Conservation (phyloP, 2,329 filamentous ascomycete genomes). For the Talaromyces sp. region DNA sequence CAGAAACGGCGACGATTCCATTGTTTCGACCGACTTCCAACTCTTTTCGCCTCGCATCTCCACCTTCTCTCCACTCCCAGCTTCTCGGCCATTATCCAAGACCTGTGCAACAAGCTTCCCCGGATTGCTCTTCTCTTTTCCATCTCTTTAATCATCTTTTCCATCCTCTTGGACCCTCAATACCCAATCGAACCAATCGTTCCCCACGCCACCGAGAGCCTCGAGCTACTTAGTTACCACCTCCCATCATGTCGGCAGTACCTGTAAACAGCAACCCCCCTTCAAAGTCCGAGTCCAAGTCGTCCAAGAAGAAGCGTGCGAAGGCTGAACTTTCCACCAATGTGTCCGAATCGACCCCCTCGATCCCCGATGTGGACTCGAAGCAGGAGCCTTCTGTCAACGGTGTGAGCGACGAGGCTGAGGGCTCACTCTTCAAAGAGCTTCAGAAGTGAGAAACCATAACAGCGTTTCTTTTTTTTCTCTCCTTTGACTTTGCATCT, state of each 20-base stretch:
- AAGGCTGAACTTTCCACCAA: slow-evolving; percentile 47
- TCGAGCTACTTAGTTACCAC: background rate
- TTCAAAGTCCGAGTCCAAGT: slow-evolving; percentile 59
- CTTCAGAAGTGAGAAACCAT: slow-evolving; percentile 69
- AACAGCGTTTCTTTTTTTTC: background rate
- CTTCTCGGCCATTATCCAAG: background rate
- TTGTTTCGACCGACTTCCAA: slow-evolving; percentile 10
- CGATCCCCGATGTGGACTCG: slow-evolving; percentile 20
- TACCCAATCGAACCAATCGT: background rate
- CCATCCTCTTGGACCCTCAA: background rate
- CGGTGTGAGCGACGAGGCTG: slow-evolving; percentile 49
- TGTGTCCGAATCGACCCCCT: slow-evolving; percentile 22
- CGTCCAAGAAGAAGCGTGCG: slow-evolving; percentile 60
- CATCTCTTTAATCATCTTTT: background rate
- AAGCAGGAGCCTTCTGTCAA: slow-evolving; percentile 44
- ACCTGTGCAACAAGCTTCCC: background rate
- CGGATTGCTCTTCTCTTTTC: background rate
- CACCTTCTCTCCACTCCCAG: background rate
- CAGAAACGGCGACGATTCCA: background rate
- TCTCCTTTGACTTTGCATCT: background rate
- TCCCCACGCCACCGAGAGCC: background rate
- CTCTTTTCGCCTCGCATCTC: background rate
- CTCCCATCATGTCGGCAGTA: slow-evolving; percentile 56
- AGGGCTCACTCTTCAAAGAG: slow-evolving; percentile 80
- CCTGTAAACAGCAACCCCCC: slow-evolving; percentile 60